Evolutionary conservation across 2,329 filamentous ascomycete species (phyloP), one percentile per base, ranked within the genome.

Genomic region (Aphanocladium album): DNA sequence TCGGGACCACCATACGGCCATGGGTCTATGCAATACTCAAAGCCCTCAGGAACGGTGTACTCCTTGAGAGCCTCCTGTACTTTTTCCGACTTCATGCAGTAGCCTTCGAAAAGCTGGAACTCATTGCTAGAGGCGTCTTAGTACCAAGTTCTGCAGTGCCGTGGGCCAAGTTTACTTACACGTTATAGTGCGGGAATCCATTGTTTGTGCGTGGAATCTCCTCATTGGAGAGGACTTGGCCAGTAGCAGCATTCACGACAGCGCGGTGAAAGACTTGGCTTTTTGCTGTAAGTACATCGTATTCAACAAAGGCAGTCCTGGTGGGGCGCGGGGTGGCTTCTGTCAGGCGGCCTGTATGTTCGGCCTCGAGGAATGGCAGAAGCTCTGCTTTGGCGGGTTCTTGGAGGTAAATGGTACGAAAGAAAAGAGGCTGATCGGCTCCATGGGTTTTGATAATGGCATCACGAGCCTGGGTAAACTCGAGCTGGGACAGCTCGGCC

Each of bases 1-100:
- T 78, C 76, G 1, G 72, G 70, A 2, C 76, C 76, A 7, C 79
- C 79, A 64, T 91, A 92, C 41, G 90, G 90, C 89, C 89, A 92
- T 0, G 83, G 63, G 83, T 81, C 78, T 64, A 80, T 79, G 16
- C 71, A 73, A 55, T 80, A 67, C 39, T 67, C 64, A 56, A 79
- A 78, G 65, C 75, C 75, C 30, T 78, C 73, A 5, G 80, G 79
- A 14, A 83, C 68, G 4, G 68, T 65, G 57, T 82, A 78, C 64
- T 81, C 78, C 23, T 75, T 69, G 67, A 82, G 70, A 57, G 79
- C 79, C 16, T 77, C 70, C 62, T 77, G 73, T 68, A 81, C 82
- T 46, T 79, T 66, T 0, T 76, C 71, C 0, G 79, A 81, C 5
- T 73, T 68, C 14, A 77, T 54, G 62, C 77, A 79, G 9, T 68